Percentiles rank a stretch among this genome's conserved stretches.
Evolutionary conservation across 441 rosid genomes (phyloP).

Genomic region (Macaranga tanarius): DNA sequence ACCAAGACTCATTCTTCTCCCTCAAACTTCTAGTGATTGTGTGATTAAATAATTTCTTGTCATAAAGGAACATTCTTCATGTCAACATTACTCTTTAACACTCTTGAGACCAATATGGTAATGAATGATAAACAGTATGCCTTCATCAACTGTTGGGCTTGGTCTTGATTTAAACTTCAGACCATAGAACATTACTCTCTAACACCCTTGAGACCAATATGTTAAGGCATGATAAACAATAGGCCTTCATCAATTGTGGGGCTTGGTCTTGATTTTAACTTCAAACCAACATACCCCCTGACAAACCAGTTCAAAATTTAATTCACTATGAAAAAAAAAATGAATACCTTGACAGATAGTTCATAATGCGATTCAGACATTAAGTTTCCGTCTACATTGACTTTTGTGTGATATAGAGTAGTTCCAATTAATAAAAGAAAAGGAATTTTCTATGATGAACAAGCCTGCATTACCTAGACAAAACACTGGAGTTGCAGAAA

Average conservation of each 20-base stretch:
- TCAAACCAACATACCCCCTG: constrained; percentile 99
- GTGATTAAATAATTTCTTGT: constrained; percentile 58
- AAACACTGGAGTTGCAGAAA: not conserved
- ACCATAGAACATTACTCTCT: constrained; percentile 36
- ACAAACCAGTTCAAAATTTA: constrained; percentile 82
- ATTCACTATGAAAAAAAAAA: constrained; percentile 46
- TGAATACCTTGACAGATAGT: constrained; percentile 33
- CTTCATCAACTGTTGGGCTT: constrained; percentile 92
- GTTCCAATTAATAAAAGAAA: constrained; percentile 3
- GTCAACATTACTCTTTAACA: constrained; percentile 56
- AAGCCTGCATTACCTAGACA: not conserved
- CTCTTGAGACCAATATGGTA: constrained; percentile 47
- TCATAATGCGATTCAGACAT: constrained; percentile 23
- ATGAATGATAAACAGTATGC: constrained; percentile 54
- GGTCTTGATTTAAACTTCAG: constrained; percentile 96
- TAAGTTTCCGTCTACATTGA: constrained; percentile 13
- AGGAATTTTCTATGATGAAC: not conserved
- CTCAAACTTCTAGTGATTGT: constrained; percentile 70
- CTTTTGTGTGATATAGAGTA: not conserved
- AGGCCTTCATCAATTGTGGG: constrained; percentile 84
- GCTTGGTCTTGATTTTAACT: constrained; percentile 96
- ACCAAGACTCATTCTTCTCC: constrained; percentile 52
- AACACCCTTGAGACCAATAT: constrained; percentile 42
- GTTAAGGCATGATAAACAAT: constrained; percentile 60
- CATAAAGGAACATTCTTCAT: constrained; percentile 60